Evolutionary conservation across 768 basidiomycete species (phyloP).

Genomic region (Lactarius quietus): DNA sequence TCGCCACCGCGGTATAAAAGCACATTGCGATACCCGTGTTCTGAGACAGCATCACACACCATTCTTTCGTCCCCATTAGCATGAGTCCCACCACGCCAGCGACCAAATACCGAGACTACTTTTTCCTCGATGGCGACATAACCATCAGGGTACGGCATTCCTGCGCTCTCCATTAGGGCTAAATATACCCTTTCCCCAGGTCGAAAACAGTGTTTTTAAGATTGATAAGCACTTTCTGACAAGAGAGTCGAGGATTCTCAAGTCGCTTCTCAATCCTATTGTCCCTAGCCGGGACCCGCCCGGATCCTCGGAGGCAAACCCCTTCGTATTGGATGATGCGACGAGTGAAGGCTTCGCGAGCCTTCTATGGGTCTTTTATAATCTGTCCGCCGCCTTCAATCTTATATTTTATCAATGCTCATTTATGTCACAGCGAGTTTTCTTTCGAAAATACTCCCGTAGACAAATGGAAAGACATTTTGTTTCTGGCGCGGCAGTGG

Average conservation of each 20-base stretch:
- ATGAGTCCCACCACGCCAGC: fast-evolving
- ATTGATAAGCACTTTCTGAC: conserved; percentile 62
- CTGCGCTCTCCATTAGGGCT: not conserved
- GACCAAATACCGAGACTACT: not conserved
- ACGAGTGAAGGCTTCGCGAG: conserved; percentile 29
- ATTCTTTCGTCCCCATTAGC: not conserved
- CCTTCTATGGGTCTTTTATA: conserved; percentile 35
- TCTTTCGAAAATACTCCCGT: conserved; percentile 51
- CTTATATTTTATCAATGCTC: conserved; percentile 31
- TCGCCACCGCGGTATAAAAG: conserved; percentile 5
- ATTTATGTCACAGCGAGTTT: conserved; percentile 42
- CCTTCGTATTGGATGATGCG: conserved; percentile 31
- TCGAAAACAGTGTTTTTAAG: conserved; percentile 52
- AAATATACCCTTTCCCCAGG: conserved; percentile 36
- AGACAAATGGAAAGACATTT: conserved; percentile 51
- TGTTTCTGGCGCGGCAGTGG: conserved; percentile 55
- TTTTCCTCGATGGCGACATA: not conserved
- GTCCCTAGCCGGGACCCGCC: conserved; percentile 28
- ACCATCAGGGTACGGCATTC: not conserved
- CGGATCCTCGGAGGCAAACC: conserved; percentile 32
- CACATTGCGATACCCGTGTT: not conserved
- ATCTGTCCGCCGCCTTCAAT: conserved; percentile 32
- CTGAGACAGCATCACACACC: not conserved
- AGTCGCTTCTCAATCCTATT: conserved; percentile 16
- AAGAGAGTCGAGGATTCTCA: conserved; percentile 54